Conservation (phyloP, 2,329 filamentous ascomycete genomes). For the Fusarium equiseti region DNA sequence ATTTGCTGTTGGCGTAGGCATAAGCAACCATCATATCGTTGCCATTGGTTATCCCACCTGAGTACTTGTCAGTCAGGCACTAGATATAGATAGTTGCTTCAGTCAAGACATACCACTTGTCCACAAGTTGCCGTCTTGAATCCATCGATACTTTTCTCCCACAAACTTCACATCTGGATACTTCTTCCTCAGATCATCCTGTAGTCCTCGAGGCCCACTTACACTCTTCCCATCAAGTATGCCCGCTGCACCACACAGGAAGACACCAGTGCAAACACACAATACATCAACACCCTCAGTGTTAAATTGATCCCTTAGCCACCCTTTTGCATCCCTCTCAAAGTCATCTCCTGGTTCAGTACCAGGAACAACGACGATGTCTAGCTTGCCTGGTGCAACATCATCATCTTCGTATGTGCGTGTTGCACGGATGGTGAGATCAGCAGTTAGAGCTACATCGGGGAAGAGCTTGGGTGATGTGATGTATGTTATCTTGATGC, state of each 20-base stretch:
- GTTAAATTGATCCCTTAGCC: conserved; percentile 58
- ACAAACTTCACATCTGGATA: conserved; percentile 57
- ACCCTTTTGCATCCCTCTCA: conserved; percentile 54
- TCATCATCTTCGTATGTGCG: conserved; percentile 59
- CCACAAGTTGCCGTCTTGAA: conserved; percentile 67
- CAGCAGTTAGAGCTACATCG: conserved; percentile 58
- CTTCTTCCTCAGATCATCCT: conserved; percentile 54
- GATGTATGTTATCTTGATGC: conserved; percentile 61
- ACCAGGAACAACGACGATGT: conserved; percentile 65
- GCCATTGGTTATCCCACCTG: conserved; percentile 67
- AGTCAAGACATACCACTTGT: conserved; percentile 59
- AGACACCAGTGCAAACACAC: conserved; percentile 64
- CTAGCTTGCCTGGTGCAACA: conserved; percentile 63
- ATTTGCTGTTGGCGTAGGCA: conserved; percentile 56
- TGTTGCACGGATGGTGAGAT: conserved; percentile 55
- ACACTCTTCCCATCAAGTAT: conserved; percentile 59
- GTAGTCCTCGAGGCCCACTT: conserved; percentile 61
- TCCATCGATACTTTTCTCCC: conserved; percentile 63
- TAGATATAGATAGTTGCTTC: too few species aligned
- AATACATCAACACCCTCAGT: conserved; percentile 60
- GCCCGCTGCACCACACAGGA: conserved; percentile 62
- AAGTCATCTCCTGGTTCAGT: conserved; percentile 56
- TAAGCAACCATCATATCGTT: conserved; percentile 68
- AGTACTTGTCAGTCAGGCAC: too few species aligned
- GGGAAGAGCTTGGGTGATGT: conserved; percentile 52